Evolutionary conservation across 371 early-diverging fungal genomes (phyloP).

Genomic region (Mortierella sp.): DNA sequence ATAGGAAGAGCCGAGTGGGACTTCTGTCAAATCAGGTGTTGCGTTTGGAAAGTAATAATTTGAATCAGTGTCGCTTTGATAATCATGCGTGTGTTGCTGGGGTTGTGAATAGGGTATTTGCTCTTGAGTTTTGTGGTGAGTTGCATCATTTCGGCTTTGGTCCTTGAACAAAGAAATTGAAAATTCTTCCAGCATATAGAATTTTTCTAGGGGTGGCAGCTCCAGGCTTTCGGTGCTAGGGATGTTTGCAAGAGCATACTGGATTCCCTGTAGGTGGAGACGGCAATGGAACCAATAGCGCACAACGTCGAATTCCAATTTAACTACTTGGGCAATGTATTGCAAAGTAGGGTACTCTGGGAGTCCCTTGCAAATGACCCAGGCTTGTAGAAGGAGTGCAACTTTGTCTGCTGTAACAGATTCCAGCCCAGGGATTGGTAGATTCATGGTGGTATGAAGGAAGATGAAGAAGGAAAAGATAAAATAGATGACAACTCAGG

Average conservation of each 20-base stretch:
- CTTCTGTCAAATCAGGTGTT: too few relatives aligned
- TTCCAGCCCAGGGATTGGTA: background rate
- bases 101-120: background rate
- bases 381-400: background rate
- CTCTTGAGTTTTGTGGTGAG: background rate
- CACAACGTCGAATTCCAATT: background rate
- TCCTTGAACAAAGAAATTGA: background rate
- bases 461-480: background rate
- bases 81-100: background rate
- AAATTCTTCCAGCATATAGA: conserved; percentile 7
- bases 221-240: background rate
- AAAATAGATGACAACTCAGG: background rate
- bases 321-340: background rate
- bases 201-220: conserved; percentile 5
- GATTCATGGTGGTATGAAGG: background rate
- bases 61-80: too few relatives aligned
- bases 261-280: conserved; percentile 2
- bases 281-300: conserved; percentile 22
- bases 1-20: too few relatives aligned
- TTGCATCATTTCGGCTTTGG: background rate
- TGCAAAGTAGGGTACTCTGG: conserved; percentile 6
- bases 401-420: conserved; percentile 5
- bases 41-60: too few relatives aligned
- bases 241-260: background rate
- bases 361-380: conserved; percentile 6